phyloP scores from a whole-genome alignment of 1,284 basidiomycete genomes.

The Austroboletus niveus region DNA sequence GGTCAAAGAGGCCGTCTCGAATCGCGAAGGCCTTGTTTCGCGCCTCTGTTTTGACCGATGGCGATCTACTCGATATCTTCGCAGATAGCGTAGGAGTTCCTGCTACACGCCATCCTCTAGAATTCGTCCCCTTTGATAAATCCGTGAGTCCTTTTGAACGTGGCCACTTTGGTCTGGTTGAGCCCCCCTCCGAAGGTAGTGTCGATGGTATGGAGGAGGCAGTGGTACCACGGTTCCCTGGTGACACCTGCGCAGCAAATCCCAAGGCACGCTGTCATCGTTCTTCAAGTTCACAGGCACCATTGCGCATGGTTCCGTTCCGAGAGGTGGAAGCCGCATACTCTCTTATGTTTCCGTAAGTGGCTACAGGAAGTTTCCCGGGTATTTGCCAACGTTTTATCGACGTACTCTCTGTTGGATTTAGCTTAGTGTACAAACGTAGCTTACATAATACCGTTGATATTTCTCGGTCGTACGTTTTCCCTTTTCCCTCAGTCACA shows the following conservation, averaged over 20 bases:
- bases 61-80: slow-evolving; percentile 22
- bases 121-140: slow-evolving; percentile 28
- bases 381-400: background rate
- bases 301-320: slow-evolving; percentile 26
- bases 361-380: background rate
- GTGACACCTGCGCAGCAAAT: background rate
- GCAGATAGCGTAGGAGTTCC: slow-evolving; percentile 9
- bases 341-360: slow-evolving; percentile 21
- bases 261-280: background rate
- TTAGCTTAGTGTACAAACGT: too few species aligned
- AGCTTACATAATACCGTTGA: too few species aligned
- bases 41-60: slow-evolving; percentile 26
- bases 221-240: too few species aligned
- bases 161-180: background rate
- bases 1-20: slow-evolving; percentile 1
- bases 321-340: slow-evolving; percentile 29
- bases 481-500: too few species aligned
- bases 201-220: too few species aligned
- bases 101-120: slow-evolving; percentile 22
- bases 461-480: too few species aligned
- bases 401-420: too few species aligned
- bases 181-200: background rate
- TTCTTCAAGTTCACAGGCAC: slow-evolving; percentile 1
- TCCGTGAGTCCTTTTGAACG: slow-evolving; percentile 1
- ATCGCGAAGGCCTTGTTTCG: slow-evolving; percentile 21